Evolutionary conservation across 352 stramenopile species (phyloP), one percentile per base, ranked within the genome.

Genomic region (Globisporangium recalcitrans): DNA sequence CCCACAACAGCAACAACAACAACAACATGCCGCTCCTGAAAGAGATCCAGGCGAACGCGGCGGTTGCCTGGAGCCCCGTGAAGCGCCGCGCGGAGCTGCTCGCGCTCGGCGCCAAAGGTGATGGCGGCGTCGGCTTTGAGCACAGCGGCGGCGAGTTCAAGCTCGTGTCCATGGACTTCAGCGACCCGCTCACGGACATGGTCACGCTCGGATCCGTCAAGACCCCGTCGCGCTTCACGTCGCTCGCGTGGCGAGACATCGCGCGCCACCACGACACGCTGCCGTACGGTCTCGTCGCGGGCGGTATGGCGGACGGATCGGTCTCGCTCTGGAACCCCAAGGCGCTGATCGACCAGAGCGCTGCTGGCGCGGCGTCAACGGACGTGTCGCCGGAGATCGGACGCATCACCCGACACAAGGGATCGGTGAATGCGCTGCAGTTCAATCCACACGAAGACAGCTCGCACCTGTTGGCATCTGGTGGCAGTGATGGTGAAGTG

Each of bases 101-200:
- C 62, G 89, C 89, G 69, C 80, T 96, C 34, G 89, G 89, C 55
- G 89, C 81, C 65, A 97, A 98, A 88, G 97, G 98, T 69, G 96
- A 97, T 62, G 93, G 93, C 64, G 96, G 95, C 60, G 85, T 85
- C 53, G 93, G 95, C 53, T 99, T 99, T 73, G 97, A 99, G 70
- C 97, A 99, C 77, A 98, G 95, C 49, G 97, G 97, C 36, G 96
- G 96, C 57, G 90, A 98, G 76, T 88, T 99, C 59, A 97, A 98
- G 79, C 67, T 99, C 47, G 97, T 98, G 63, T 90, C 89, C 57
- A 88, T 99, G 75, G 85, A 97, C 75, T 82, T 97, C 42, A 84
- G 81, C 68, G 69, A 92, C 47, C 74, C 85, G 16, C 69, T 72
- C 32, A 80, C 84, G 29, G 78, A 72, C 10, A 82, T 97, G 68